Conservation (phyloP, 768 basidiomycete species). For the Piloderma croceum region DNA sequence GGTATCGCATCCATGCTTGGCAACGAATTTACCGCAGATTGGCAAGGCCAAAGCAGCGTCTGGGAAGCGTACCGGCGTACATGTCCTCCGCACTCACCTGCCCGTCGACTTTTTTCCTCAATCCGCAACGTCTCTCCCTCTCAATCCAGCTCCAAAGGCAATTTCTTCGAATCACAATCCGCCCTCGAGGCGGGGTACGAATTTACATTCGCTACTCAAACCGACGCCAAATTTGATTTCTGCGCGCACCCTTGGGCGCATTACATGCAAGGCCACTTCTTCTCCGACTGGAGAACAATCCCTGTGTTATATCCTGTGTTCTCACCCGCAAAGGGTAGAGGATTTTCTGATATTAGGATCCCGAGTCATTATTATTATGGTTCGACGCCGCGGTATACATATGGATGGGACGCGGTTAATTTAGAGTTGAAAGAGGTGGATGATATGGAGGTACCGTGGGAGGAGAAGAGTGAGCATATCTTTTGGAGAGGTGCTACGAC, state of each 20-base stretch:
- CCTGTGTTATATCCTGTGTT: constrained; percentile 89
- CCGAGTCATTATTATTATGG: constrained; percentile 97
- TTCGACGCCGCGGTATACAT: constrained; percentile 76
- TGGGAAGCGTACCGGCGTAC: constrained; percentile 97
- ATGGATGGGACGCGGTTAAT: constrained; percentile 82
- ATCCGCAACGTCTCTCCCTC: constrained; percentile 46
- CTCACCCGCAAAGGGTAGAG: constrained; percentile 81
- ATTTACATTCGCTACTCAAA: constrained; percentile 56
- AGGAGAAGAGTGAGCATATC: constrained; percentile 76
- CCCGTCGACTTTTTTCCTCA: constrained; percentile 79
- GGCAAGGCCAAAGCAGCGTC: constrained; percentile 76
- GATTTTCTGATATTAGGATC: constrained; percentile 87
- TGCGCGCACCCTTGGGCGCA: constrained; percentile 80
- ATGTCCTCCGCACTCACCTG: constrained; percentile 71
- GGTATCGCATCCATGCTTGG: constrained; percentile 56
- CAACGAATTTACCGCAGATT: constrained; percentile 58
- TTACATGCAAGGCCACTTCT: constrained; percentile 90
- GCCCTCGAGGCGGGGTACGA: constrained; percentile 37
- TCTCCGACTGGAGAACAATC: constrained; percentile 92
- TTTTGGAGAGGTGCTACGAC: constrained; percentile 98
- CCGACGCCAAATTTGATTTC: constrained; percentile 69
- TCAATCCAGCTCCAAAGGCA: constrained; percentile 21
- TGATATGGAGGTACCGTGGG: constrained; percentile 85
- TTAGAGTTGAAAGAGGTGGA: constrained; percentile 72
- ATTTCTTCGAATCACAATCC: constrained; percentile 23